Conservation (phyloP, 495 filamentous ascomycete genomes). For the Aspergillus sparsus region DNA sequence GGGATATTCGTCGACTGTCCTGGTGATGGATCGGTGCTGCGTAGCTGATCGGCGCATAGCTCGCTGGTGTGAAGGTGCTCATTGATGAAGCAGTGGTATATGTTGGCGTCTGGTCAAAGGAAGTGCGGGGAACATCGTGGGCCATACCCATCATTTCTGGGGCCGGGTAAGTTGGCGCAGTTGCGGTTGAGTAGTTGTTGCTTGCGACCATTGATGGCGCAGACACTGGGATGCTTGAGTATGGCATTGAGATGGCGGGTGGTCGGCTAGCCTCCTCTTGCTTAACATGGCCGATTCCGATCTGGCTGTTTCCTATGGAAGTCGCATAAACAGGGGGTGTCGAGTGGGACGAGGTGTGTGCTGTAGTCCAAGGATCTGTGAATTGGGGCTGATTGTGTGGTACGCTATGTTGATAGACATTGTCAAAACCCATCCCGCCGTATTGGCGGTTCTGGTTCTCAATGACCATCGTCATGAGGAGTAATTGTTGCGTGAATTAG, state of each 20-base stretch:
- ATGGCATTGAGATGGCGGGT: conserved; percentile 70
- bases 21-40: conserved; percentile 59
- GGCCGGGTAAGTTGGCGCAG: conserved; percentile 53
- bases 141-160: conserved; percentile 72
- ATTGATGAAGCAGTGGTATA: conserved; percentile 68
- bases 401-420: conserved; percentile 66
- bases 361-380: conserved; percentile 84
- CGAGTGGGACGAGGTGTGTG: conserved; percentile 57
- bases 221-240: conserved; percentile 68
- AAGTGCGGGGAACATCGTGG: conserved; percentile 61
- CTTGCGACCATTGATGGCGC: conserved; percentile 68
- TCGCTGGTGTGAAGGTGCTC: conserved; percentile 63
- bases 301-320: conserved; percentile 58
- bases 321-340: conserved; percentile 57
- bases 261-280: conserved; percentile 60
- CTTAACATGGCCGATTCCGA: conserved; percentile 52
- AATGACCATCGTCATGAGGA: conserved; percentile 82
- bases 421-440: conserved; percentile 80
- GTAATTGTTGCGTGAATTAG: conserved; percentile 6
- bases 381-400: conserved; percentile 76
- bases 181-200: conserved; percentile 63
- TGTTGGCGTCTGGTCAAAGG: conserved; percentile 59
- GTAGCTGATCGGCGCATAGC: conserved; percentile 58
- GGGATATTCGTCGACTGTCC: conserved; percentile 75
- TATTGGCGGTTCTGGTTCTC: conserved; percentile 81